These are phyloP conservation scores for Sarocladiaceae sp. DNA, from an alignment of 2,329 filamentous ascomycete species.

Conservation along the genomic window DNA sequence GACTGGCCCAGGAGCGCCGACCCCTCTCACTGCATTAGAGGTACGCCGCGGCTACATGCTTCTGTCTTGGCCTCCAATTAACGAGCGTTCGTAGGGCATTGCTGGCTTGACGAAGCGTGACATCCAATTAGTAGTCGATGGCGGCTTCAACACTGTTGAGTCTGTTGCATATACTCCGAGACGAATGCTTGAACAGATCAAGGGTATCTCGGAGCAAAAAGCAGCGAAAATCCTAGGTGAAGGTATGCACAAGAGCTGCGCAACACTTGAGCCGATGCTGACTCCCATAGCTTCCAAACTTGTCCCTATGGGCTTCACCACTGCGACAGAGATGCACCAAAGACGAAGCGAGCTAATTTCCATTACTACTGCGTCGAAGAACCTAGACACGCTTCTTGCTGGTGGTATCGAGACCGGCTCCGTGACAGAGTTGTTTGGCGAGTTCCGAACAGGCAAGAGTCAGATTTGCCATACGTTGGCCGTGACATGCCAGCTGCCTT, in stretches of 20 bases:
- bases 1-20: constrained; percentile 88
- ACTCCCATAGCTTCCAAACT: constrained; percentile 73
- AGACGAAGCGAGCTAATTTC: constrained; percentile 95
- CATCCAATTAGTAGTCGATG: constrained; percentile 87
- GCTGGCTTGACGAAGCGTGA: constrained; percentile 90
- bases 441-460: constrained; percentile 97
- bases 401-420: constrained; percentile 96
- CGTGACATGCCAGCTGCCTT: constrained; percentile 94
- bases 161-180: constrained; percentile 88
- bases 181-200: constrained; percentile 86
- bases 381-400: constrained; percentile 89
- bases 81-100: constrained; percentile 57
- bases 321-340: constrained; percentile 97
- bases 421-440: constrained; percentile 96
- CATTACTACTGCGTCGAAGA: constrained; percentile 96
- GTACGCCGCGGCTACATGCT: constrained; percentile 42
- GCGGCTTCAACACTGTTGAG: constrained; percentile 93
- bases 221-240: constrained; percentile 87
- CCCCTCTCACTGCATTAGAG: constrained; percentile 80
- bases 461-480: constrained; percentile 99
- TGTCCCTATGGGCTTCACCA: constrained; percentile 98
- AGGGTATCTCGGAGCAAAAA: constrained; percentile 96
- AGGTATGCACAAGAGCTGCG: constrained; percentile 47
- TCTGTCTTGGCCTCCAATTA: neutral
- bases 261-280: neutral